A percentile compares a stretch with the other conserved stretches of the same genome.
Conservation (phyloP, 1,139 yeast species). For the Blastobotrys petasosporus region DNA sequence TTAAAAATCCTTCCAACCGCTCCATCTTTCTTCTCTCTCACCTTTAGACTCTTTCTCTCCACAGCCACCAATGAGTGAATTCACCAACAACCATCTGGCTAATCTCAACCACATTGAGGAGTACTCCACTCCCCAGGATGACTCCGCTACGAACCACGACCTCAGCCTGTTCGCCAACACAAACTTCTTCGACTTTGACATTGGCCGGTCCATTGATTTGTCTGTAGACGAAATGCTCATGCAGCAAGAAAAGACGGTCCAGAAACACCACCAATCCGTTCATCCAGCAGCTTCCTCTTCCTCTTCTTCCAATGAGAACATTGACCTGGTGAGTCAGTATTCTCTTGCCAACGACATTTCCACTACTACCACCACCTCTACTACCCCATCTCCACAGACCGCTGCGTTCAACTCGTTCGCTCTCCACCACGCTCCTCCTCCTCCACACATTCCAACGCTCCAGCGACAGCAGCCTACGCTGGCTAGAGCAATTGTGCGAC, state of each 20-base stretch:
- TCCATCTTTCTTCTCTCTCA: background rate
- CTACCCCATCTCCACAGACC: constrained; percentile 5
- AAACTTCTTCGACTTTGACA: constrained; percentile 40
- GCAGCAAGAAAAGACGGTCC: constrained; percentile 37
- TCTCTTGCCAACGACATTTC: constrained; percentile 23
- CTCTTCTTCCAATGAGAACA: constrained; percentile 10
- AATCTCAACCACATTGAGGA: constrained; percentile 1
- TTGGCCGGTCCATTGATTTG: constrained; percentile 39
- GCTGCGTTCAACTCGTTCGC: too few relatives aligned
- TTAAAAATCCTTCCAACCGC: background rate
- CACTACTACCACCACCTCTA: constrained; percentile 8
- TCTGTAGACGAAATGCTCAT: constrained; percentile 37
- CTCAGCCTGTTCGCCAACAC: constrained; percentile 39
- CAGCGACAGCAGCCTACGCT: too few relatives aligned
- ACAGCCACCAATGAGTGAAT: background rate
- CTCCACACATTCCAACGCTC: background rate
- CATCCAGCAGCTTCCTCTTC: constrained; percentile 12
- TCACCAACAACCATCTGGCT: background rate
- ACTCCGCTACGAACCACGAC: constrained; percentile 28
- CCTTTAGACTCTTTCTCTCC: too few relatives aligned
- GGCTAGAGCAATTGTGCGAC: background rate
- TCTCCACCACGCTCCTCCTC: too few relatives aligned
- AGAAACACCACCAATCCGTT: constrained; percentile 19
- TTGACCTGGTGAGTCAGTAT: constrained; percentile 19
- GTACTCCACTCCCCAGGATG: background rate